These are phyloP conservation scores for Friedmanniomyces simplex DNA, from an alignment of 495 filamentous ascomycete species.

Conservation along the genomic window DNA sequence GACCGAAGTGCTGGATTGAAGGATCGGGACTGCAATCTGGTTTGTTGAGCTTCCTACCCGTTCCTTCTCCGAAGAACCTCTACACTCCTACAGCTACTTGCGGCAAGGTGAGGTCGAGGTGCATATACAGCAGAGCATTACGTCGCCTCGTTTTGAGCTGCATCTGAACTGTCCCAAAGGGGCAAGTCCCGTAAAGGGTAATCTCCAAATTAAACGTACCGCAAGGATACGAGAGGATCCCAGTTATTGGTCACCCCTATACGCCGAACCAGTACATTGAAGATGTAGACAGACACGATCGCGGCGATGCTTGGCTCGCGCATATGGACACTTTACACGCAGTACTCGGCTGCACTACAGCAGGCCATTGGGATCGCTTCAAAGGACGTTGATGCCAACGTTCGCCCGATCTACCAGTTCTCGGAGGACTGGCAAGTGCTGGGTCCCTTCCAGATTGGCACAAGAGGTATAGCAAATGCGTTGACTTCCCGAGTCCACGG, in stretches of 20 bases:
- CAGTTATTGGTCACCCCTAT: too few species aligned
- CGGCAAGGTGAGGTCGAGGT: too few species aligned
- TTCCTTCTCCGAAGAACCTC: neutral
- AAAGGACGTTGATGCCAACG: neutral
- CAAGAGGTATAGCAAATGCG: slow-evolving; percentile 38
- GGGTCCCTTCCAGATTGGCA: slow-evolving; percentile 52
- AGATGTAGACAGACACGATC: neutral
- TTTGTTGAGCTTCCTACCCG: neutral
- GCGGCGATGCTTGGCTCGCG: neutral
- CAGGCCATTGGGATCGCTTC: neutral
- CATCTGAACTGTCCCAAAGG: neutral
- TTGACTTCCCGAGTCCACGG: neutral
- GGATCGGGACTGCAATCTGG: too few species aligned
- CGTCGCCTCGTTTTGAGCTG: neutral
- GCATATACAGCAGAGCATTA: neutral
- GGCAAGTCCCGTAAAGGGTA: neutral
- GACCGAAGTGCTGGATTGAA: neutral
- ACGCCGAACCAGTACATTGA: too few species aligned
- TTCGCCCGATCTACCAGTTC: slow-evolving; percentile 14
- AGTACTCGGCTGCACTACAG: neutral
- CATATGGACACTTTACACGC: neutral
- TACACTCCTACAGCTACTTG: neutral
- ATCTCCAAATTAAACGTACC: neutral
- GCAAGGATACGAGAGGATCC: neutral
- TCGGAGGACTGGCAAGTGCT: slow-evolving; percentile 43